phyloP scores from a whole-genome alignment of 2,329 filamentous ascomycete species.

The Aspergillus terreus region DNA sequence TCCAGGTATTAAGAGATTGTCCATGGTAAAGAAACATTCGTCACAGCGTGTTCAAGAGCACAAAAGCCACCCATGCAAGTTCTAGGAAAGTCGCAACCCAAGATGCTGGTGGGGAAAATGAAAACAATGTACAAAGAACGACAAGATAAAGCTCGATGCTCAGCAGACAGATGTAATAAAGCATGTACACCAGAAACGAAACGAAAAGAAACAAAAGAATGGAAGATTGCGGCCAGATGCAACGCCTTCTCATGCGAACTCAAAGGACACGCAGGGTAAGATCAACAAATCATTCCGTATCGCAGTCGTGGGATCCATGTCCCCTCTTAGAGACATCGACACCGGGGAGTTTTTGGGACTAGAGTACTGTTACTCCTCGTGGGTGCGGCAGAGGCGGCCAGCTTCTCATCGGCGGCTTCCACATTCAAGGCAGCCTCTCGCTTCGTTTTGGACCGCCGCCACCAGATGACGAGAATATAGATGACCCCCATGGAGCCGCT shows the following conservation, averaged over 20 bases:
- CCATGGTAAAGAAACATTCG: neutral
- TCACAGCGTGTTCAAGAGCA: neutral
- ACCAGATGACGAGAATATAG: conserved; percentile 29
- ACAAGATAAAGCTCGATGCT: no score
- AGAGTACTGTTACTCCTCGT: neutral
- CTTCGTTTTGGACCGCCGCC: neutral
- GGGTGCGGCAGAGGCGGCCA: neutral
- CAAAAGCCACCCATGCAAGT: neutral
- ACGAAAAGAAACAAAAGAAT: neutral
- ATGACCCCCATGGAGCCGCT: conserved; percentile 46
- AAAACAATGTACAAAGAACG: no score
- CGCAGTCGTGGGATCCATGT: neutral
- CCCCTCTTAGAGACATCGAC: neutral
- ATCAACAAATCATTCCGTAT: neutral
- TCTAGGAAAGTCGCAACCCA: no score
- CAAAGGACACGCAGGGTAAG: no score
- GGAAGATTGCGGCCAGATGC: neutral
- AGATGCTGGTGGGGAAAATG: no score
- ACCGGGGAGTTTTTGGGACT: neutral
- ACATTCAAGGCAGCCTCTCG: neutral
- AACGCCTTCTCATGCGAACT: no score
- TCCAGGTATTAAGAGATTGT: neutral
- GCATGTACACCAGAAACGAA: neutral
- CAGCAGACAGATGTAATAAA: neutral
- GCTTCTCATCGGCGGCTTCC: neutral